Evolutionary conservation across 2,329 filamentous ascomycete genomes (phyloP).

Genomic region (Fusarium sp.): DNA sequence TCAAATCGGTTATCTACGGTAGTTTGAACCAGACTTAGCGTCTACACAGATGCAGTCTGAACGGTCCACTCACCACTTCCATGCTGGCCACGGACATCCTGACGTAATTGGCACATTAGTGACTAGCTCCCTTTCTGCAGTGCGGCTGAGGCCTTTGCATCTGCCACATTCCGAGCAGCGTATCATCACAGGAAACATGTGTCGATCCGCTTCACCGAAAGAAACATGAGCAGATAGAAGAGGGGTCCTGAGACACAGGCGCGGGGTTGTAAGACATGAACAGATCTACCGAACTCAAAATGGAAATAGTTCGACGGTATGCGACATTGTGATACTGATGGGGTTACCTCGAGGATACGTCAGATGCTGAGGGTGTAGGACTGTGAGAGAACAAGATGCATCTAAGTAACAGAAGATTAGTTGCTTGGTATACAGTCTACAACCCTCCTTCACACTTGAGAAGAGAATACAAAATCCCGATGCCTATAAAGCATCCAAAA

Average conservation of each 20-base stretch:
- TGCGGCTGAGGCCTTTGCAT: neutral
- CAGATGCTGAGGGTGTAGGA: no score
- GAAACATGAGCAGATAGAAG: neutral
- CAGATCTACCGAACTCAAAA: neutral
- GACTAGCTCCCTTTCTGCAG: neutral
- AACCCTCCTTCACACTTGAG: no score
- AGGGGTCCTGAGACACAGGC: neutral
- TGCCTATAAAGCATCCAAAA: neutral
- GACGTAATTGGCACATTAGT: neutral
- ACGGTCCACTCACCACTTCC: no score
- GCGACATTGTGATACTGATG: no score
- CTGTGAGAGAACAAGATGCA: no score
- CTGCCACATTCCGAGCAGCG: neutral
- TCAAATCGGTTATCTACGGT: no score
- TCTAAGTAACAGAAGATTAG: fast-evolving
- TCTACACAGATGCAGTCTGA: no score
- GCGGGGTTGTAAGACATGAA: slow-evolving; percentile 7
- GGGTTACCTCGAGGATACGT: no score
- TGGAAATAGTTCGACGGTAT: neutral
- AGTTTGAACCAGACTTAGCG: no score
- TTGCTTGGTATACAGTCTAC: no score
- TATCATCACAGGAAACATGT: neutral
- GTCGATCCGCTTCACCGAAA: neutral
- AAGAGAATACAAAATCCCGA: neutral
- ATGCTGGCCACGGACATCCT: no score